Evolutionary conservation across 2,329 filamentous ascomycete species (phyloP).

Genomic region (Penicillium rolfsii): DNA sequence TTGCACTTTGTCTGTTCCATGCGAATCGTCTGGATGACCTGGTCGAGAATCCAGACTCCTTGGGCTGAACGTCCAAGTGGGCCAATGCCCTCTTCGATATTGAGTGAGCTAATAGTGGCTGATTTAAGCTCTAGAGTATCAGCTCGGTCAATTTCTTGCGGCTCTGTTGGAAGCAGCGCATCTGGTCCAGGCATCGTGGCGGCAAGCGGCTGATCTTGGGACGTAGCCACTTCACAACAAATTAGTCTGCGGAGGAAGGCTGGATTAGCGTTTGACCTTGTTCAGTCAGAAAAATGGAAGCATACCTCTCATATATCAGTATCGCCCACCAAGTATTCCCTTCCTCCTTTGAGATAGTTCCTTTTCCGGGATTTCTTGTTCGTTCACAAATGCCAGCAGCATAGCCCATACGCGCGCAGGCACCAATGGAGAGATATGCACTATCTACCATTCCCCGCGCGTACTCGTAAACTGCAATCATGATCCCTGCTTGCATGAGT

Average conservation of each 20-base stretch:
- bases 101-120: neutral
- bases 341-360: slow-evolving; percentile 7
- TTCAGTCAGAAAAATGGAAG: neutral
- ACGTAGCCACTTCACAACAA: neutral
- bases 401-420: slow-evolving; percentile 7
- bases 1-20: neutral
- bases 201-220: slow-evolving; percentile 1
- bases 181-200: slow-evolving; percentile 2
- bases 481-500: slow-evolving; percentile 4
- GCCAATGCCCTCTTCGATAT: neutral
- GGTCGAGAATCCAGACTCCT: slow-evolving; percentile 10
- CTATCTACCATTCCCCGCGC: slow-evolving; percentile 5
- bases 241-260: neutral
- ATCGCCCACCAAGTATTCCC: slow-evolving; percentile 10
- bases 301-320: slow-evolving; percentile 8
- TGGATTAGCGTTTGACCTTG: neutral
- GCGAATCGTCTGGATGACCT: slow-evolving; percentile 6
- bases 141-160: neutral
- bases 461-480: slow-evolving; percentile 8
- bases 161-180: slow-evolving; percentile 6
- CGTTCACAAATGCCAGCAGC: slow-evolving; percentile 2
- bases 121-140: neutral
- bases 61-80: slow-evolving; percentile 8
- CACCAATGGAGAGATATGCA: slow-evolving; percentile 3
- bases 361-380: neutral